These are phyloP conservation scores for Myochromella boudieri DNA, from an alignment of 768 basidiomycete genomes.

Conservation along the genomic window DNA sequence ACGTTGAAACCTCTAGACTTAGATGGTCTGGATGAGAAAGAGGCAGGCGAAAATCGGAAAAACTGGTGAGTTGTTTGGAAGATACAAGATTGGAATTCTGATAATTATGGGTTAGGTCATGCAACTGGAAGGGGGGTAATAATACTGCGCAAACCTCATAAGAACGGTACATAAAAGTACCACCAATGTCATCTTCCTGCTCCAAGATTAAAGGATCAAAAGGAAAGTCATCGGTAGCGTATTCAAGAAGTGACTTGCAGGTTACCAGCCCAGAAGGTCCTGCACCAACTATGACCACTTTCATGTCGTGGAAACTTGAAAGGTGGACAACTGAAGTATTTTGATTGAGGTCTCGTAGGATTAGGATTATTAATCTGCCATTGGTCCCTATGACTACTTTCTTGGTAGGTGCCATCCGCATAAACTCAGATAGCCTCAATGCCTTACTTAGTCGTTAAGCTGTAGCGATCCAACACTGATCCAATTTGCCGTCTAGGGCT, in stretches of 20 bases:
- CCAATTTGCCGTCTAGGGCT: too few relatives aligned
- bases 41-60: constrained; percentile 58
- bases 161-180: constrained; percentile 49
- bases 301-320: constrained; percentile 19
- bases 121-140: background rate
- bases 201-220: constrained; percentile 51
- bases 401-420: too few relatives aligned
- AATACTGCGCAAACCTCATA: constrained; percentile 34
- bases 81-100: constrained; percentile 54
- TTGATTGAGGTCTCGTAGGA: too few relatives aligned
- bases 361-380: too few relatives aligned
- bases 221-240: constrained; percentile 33
- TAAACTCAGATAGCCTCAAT: too few relatives aligned
- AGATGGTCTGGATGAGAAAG: constrained; percentile 46
- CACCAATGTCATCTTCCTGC: constrained; percentile 49
- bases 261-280: constrained; percentile 51
- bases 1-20: constrained; percentile 33
- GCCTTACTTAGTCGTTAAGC: too few relatives aligned
- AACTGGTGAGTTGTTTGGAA: constrained; percentile 59
- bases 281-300: constrained; percentile 39
- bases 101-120: background rate
- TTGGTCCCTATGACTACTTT: too few relatives aligned
- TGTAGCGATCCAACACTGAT: too few relatives aligned
- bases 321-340: too few relatives aligned
- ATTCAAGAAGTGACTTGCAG: constrained; percentile 48